Base-by-base conservation (phyloP, 2,329 filamentous ascomycete species). In the Aspergillus thermomutatus region DNA sequence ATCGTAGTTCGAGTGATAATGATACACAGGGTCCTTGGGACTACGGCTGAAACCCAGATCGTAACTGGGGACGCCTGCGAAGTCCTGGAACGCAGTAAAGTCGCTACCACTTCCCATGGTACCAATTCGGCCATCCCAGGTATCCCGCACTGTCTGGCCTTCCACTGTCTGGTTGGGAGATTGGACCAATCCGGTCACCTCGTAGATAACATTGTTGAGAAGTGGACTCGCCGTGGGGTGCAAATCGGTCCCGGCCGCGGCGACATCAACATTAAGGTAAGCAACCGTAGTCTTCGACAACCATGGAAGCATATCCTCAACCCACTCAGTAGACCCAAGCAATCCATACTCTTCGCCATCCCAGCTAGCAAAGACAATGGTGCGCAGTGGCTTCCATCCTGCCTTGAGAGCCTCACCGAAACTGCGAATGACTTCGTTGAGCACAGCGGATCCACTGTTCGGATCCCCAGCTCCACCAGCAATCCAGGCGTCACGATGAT, bases 401-500 rank as follows among this genome's bases (percentile, higher is more conserved):
- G 81, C 82, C 26, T 86, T 81, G 2, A 92, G 72, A 6, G 90
- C 89, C 58, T 84, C 79, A 25, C 89, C 89, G 61, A 94, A 90
- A 50, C 85, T 85, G 53, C 89, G 84, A 51, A 92, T 83, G 1
- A 92, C 85, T 65, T 95, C 91, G 62, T 91, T 92, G 47, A 95
- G 73, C 0, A 87, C 85, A 3, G 91, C 89, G 17, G 88, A 92
- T 59, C 91, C 91, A 60, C 87, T 90, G 77, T 93, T 93, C 1
- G 91, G 91, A 65, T 95, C 91, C 11, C 82, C 89, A 17, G 90
- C 89, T 25, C 91, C 90, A n/a, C 91, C 91, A 21, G 87, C 87
- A 66, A 93, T 88, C 91, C 91, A 95, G 0, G 92, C 90, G 74
- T 96, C 92, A 34, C 92, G 86, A 69, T 96, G 92, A 68, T 96